Conservation (phyloP, 1,284 basidiomycete species). For the Cutaneotrichosporon arboriforme region DNA sequence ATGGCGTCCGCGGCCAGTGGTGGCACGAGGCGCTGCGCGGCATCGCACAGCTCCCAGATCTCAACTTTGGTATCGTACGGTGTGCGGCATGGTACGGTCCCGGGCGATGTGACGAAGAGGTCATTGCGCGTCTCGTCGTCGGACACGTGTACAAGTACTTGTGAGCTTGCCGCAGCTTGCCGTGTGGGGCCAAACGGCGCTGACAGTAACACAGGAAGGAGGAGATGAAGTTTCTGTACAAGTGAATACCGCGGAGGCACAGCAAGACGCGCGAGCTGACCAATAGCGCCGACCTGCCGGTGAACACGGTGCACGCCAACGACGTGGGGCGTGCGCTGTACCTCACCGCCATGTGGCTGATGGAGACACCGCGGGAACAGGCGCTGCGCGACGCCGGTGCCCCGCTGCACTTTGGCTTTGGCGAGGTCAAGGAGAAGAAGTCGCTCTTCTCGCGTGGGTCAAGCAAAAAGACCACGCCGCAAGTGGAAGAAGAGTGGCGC, state of each 20-base stretch:
- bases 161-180: no score
- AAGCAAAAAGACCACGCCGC: conserved; percentile 6
- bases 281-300: conserved; percentile 63
- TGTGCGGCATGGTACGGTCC: conserved; percentile 41
- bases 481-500: conserved; percentile 30
- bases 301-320: conserved; percentile 70
- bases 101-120: conserved; percentile 46
- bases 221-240: conserved; percentile 79
- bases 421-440: neutral
- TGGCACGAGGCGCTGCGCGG: conserved; percentile 81
- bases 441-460: conserved; percentile 16
- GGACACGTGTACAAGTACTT: conserved; percentile 73
- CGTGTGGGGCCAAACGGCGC: no score
- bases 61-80: conserved; percentile 4
- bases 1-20: conserved; percentile 70
- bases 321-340: conserved; percentile 71
- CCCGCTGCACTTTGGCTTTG: conserved; percentile 55
- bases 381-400: conserved; percentile 57
- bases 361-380: conserved; percentile 20
- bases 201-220: conserved; percentile 52
- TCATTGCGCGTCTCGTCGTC: conserved; percentile 65
- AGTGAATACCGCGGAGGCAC: conserved; percentile 21
- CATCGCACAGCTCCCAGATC: conserved; percentile 61
- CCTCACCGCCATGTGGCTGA: conserved; percentile 52
- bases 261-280: conserved; percentile 6